Evolutionary conservation across 2,329 filamentous ascomycete genomes (phyloP).

Genomic region (Annulohypoxylon truncatum): DNA sequence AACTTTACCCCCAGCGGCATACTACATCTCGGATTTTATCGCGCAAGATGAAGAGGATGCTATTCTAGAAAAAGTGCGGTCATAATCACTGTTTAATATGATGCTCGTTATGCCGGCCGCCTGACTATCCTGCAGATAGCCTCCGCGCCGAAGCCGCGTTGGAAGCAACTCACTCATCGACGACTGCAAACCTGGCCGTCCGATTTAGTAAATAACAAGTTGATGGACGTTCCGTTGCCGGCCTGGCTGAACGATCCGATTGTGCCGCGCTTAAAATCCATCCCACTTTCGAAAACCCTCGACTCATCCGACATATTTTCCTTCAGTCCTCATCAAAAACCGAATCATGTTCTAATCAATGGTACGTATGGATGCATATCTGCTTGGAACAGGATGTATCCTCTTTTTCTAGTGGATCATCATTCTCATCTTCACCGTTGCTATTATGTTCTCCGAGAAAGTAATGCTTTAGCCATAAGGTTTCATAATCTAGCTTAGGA

Average conservation of each 20-base stretch:
- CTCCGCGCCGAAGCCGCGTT: constrained; percentile 77
- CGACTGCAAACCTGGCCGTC: constrained; percentile 93
- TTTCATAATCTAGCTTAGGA: constrained; percentile 1
- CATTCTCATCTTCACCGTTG: not conserved
- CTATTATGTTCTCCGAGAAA: constrained; percentile 5
- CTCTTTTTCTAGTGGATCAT: not conserved
- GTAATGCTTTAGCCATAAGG: constrained; percentile 2
- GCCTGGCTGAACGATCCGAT: constrained; percentile 79
- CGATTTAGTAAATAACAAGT: constrained; percentile 79
- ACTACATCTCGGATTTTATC: constrained; percentile 90
- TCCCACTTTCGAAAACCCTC: constrained; percentile 53
- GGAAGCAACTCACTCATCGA: constrained; percentile 89
- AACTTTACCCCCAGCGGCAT: constrained; percentile 72
- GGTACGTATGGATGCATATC: constrained; percentile 51
- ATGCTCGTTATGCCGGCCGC: constrained; percentile 23
- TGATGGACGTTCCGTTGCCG: constrained; percentile 80
- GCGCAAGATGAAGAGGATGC: constrained; percentile 76
- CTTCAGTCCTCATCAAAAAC: constrained; percentile 76
- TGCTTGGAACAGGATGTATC: not conserved
- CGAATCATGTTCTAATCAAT: constrained; percentile 95
- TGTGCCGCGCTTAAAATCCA: constrained; percentile 68
- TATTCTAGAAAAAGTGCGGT: constrained; percentile 75
- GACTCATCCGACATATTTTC: constrained; percentile 61
- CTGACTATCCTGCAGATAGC: constrained; percentile 65
- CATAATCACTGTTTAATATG: not conserved